Evolutionary conservation across 176 grass and related monocot genomes (phyloP), one percentile per base, ranked within the genome.

Genomic region (Cenchrus fungigraminus): DNA sequence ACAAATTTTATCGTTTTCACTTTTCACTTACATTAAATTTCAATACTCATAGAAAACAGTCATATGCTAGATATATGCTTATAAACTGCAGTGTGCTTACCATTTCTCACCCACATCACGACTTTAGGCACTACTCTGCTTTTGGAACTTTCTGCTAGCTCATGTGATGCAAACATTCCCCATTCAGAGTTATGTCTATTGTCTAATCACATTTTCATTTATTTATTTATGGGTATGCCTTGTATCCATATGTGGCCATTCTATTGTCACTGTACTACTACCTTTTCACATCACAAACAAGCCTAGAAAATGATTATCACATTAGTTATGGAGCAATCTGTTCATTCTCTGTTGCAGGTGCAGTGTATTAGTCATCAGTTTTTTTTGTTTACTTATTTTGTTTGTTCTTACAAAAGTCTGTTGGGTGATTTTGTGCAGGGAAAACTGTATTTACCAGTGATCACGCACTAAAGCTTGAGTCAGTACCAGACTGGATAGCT

Each of bases 381-480:
- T 28, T n/a, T 32, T 61, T 89, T 5, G 40, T 52, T 25, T 84
- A 50, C 17, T 72, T 62, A n/a, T 64, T 34, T 46, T 61, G 15
- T 74, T 56, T 50, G 31, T 79, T 68, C 56, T 74, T 67, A 85
- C 46, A 52, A 85, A 82, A 77, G 12, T 40, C 17, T 82, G 32
- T 0, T 71, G 69, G 25, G 16, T 88, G 54, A n/a, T 79, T 44
- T 77, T 79, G 17, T 91, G 78, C 83, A 95, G 93, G 93, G 0
- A 94, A 98, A 85, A 94, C 93, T 64, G 93, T 95, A 84, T 95
- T 94, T 92, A 98, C 96, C 9, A 95, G 96, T 83, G 96, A 94
- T 77, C 91, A 95, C 86, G 96, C 93, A 28, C 71, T 95, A 64
- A 98, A 98, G 89, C 88, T 98, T 54, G 93, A 94, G 81, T 95